A percentile compares a stretch with the other conserved stretches of the same genome.
These are phyloP conservation scores for Geotrichum candidum DNA, from an alignment of 1,139 yeast species.

Conservation along the genomic window DNA sequence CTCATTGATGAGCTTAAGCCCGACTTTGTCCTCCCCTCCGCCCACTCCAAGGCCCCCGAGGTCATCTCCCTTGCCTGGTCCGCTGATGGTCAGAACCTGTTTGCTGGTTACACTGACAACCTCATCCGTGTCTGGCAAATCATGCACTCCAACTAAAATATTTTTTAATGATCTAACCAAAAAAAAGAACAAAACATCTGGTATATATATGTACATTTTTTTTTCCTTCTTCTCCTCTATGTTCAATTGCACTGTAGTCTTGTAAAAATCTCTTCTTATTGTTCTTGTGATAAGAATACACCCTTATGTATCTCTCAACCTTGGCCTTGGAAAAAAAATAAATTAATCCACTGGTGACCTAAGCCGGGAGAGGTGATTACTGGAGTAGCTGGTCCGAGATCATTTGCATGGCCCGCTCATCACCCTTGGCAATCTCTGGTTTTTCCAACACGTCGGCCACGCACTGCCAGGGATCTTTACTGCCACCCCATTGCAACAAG, in stretches of 20 bases:
- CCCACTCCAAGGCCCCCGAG: slow-evolving; percentile 94
- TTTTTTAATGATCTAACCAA: slow-evolving; percentile 10
- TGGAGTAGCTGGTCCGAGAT: slow-evolving; percentile 30
- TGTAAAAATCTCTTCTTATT: neutral
- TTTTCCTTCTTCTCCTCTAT: neutral
- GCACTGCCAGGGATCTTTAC: slow-evolving; percentile 83
- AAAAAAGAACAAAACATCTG: neutral
- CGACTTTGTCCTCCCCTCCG: slow-evolving; percentile 82
- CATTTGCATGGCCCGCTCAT: slow-evolving; percentile 63
- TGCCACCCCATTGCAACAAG: slow-evolving; percentile 90
- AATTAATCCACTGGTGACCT: neutral
- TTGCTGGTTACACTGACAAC: slow-evolving; percentile 99
- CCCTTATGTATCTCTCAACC: neutral
- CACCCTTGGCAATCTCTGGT: slow-evolving; percentile 59
- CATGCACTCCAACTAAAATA: slow-evolving; percentile 70
- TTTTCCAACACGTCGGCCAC: slow-evolving; percentile 71
- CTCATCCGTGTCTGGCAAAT: slow-evolving; percentile 99
- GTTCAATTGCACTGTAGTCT: neutral
- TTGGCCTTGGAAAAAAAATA: neutral
- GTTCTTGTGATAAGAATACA: neutral
- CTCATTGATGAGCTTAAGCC: slow-evolving; percentile 98
- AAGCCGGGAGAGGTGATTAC: neutral
- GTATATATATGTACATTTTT: neutral
- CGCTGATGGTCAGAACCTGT: slow-evolving; percentile 98
- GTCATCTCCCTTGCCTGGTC: slow-evolving; percentile 99